Percentiles rank a stretch among this genome's conserved stretches.
These are phyloP conservation scores for Fusarium transvaalense DNA, from an alignment of 2,329 filamentous ascomycete species.

Conservation along the genomic window DNA sequence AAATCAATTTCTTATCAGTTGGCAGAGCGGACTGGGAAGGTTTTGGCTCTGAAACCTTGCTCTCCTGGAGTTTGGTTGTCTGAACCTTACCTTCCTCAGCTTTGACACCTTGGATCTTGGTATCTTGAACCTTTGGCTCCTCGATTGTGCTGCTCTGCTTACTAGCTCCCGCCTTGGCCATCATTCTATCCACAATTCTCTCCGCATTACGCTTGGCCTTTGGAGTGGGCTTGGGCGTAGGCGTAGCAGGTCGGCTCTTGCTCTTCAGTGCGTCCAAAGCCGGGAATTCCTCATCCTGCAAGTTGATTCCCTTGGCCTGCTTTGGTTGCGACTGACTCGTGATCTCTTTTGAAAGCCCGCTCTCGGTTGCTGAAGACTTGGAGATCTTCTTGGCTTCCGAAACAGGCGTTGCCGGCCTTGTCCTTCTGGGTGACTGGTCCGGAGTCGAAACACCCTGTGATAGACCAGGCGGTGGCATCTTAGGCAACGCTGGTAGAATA, in stretches of 20 bases:
- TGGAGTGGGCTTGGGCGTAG: slow-evolving; percentile 53
- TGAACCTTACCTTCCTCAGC: slow-evolving; percentile 24
- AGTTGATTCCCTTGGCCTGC: slow-evolving; percentile 46
- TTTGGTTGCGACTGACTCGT: slow-evolving; percentile 54
- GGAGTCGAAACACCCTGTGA: slow-evolving; percentile 50
- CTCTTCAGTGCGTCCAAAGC: slow-evolving; percentile 63
- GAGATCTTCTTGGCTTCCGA: slow-evolving; percentile 58
- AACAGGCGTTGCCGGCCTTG: slow-evolving; percentile 44
- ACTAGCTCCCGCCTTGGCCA: slow-evolving; percentile 36
- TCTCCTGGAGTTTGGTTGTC: slow-evolving; percentile 6
- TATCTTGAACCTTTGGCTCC: slow-evolving; percentile 36
- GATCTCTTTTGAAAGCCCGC: slow-evolving; percentile 62
- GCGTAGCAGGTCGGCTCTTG: slow-evolving; percentile 52
- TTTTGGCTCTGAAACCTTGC: slow-evolving; percentile 32
- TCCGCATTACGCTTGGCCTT: slow-evolving; percentile 51
- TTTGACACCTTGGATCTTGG: slow-evolving; percentile 32
- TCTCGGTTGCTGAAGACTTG: slow-evolving; percentile 61
- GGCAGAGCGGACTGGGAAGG: slow-evolving; percentile 7
- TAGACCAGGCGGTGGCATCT: slow-evolving; percentile 44
- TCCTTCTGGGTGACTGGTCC: slow-evolving; percentile 52
- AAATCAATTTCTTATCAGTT: slow-evolving; percentile 51
- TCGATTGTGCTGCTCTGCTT: slow-evolving; percentile 33
- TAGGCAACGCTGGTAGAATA: slow-evolving; percentile 48
- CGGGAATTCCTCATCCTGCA: slow-evolving; percentile 74
- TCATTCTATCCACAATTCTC: slow-evolving; percentile 47